Conservation (phyloP, 306 rosid species). For the Lathyrus aphaca region DNA sequence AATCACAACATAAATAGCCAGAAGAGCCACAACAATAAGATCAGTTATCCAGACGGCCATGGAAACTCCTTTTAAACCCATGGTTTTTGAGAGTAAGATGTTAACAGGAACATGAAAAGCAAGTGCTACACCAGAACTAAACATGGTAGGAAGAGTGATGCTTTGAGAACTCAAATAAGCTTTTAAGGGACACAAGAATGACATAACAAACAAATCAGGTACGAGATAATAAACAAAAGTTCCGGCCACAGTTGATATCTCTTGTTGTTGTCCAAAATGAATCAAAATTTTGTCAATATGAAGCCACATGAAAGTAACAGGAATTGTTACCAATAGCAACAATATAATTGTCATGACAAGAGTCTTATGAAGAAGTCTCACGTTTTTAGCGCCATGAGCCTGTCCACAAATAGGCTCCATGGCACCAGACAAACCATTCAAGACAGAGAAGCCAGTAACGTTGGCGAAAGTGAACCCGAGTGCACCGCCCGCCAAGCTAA, state of each 20-base stretch:
- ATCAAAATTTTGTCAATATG: constrained; percentile 69
- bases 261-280: constrained; percentile 71
- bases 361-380: constrained; percentile 77
- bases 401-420: constrained; percentile 98
- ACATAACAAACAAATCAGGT: constrained; percentile 68
- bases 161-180: constrained; percentile 78
- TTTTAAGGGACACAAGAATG: constrained; percentile 77
- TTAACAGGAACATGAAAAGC: constrained; percentile 76
- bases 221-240: constrained; percentile 61
- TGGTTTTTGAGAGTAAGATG: constrained; percentile 59
- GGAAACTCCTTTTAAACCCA: constrained; percentile 73
- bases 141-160: constrained; percentile 77
- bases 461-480: constrained; percentile 92
- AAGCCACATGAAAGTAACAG: constrained; percentile 84
- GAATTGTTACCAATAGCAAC: constrained; percentile 58
- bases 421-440: constrained; percentile 78
- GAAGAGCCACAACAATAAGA: constrained; percentile 57
- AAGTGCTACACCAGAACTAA: constrained; percentile 63
- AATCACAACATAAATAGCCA: constrained; percentile 55
- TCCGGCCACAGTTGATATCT: constrained; percentile 60
- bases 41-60: constrained; percentile 87
- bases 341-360: constrained; percentile 71
- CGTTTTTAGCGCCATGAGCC: constrained; percentile 81
- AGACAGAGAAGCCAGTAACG: constrained; percentile 86
- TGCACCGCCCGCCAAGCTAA: constrained; percentile 73